These are phyloP conservation scores for Mycena venus DNA, from an alignment of 768 basidiomycete genomes.

Conservation along the genomic window DNA sequence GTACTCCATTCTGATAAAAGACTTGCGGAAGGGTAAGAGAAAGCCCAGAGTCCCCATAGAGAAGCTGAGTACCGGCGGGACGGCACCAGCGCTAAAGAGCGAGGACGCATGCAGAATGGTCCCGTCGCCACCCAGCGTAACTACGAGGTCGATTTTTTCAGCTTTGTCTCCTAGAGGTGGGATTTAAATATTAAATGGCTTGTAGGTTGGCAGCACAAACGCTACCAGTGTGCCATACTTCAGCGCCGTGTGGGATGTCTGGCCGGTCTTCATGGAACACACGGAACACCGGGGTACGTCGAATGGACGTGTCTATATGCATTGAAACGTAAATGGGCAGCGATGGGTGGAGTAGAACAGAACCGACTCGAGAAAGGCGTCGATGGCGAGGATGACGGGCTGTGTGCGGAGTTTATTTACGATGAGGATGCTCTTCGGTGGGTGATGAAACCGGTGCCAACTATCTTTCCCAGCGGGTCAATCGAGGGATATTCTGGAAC, in stretches of 20 bases:
- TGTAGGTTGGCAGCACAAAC: background rate
- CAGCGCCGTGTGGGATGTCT: constrained; percentile 74
- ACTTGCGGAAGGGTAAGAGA: constrained; percentile 92
- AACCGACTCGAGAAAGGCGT: constrained; percentile 79
- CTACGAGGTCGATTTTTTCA: constrained; percentile 84
- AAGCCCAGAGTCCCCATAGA: constrained; percentile 96
- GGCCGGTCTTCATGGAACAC: constrained; percentile 77
- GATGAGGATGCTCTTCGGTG: constrained; percentile 77
- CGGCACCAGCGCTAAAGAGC: constrained; percentile 89
- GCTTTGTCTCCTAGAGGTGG: constrained; percentile 57
- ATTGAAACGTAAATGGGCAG: background rate
- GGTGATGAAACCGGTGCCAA: constrained; percentile 46
- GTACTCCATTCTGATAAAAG: background rate
- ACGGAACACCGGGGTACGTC: constrained; percentile 70
- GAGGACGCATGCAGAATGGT: constrained; percentile 95
- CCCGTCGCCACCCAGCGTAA: constrained; percentile 95
- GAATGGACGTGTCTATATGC: constrained; percentile 65
- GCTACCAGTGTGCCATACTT: constrained; percentile 77
- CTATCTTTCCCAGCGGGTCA: constrained; percentile 51
- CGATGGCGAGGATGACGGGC: constrained; percentile 82
- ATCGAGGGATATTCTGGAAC: background rate
- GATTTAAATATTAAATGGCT: constrained; percentile 8
- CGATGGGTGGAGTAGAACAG: constrained; percentile 14
- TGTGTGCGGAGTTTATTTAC: constrained; percentile 87
- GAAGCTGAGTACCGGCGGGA: constrained; percentile 93